Conservation (phyloP, 306 rosid species). For the Quercus glauca region DNA sequence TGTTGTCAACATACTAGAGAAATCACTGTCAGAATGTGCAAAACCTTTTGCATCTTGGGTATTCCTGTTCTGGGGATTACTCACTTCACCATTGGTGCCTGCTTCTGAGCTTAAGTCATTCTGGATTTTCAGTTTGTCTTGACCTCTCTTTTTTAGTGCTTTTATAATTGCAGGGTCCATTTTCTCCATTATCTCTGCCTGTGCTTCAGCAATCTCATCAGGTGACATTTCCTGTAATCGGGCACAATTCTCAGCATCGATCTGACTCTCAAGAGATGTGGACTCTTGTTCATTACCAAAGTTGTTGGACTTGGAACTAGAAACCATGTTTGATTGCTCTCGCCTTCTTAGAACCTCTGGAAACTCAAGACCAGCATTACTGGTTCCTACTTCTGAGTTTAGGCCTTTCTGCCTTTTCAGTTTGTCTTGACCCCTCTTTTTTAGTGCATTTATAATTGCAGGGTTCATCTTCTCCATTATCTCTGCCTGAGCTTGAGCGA, state of each 20-base stretch:
- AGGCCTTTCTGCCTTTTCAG: conserved; percentile 34
- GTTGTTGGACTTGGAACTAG: conserved; percentile 28
- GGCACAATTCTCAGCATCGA: conserved; percentile 71
- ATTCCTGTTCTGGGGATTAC: conserved; percentile 28
- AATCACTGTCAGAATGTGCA: conserved; percentile 22
- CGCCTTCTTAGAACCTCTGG: conserved; percentile 5
- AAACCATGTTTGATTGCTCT: conserved; percentile 24
- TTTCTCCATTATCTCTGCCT: conserved; percentile 73
- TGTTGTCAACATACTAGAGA: conserved; percentile 15
- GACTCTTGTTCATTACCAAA: conserved; percentile 32
- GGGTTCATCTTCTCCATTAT: conserved; percentile 74
- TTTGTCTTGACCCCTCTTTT: conserved; percentile 68
- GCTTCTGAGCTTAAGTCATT: conserved; percentile 30
- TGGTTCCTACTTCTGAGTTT: no score
- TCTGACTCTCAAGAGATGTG: conserved; percentile 53
- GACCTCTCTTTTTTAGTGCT: conserved; percentile 67
- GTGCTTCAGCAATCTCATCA: conserved; percentile 75
- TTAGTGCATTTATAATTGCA: conserved; percentile 47
- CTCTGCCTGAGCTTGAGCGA: conserved; percentile 71
- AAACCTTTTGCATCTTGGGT: conserved; percentile 26
- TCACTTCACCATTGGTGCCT: conserved; percentile 20
- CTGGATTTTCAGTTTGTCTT: conserved; percentile 46
- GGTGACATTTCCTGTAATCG: conserved; percentile 63
- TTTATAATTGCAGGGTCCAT: conserved; percentile 53
- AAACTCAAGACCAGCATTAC: conserved; percentile 8